These are phyloP conservation scores for Erysimum cheiranthoides DNA, from an alignment of 345 rosid genomes.

Conservation along the genomic window DNA sequence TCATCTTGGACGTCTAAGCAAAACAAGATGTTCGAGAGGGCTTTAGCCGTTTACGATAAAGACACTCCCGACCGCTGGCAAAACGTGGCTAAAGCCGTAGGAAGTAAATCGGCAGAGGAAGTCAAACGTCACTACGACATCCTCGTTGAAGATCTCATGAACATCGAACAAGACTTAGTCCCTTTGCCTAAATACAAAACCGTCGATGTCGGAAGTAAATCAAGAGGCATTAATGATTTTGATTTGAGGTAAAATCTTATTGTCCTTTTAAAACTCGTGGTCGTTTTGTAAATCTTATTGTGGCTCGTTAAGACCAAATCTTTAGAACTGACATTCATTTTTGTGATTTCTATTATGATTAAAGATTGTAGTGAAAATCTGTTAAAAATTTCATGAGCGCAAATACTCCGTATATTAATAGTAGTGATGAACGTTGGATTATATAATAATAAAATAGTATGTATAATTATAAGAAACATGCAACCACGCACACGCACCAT, in stretches of 20 bases:
- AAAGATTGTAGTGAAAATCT: conserved; percentile 17
- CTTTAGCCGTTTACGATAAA: conserved; percentile 78
- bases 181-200: conserved; percentile 72
- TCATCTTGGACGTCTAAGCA: conserved; percentile 75
- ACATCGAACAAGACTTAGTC: conserved; percentile 71
- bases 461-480: conserved; percentile 34
- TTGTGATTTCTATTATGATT: background rate
- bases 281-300: background rate
- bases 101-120: conserved; percentile 78
- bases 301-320: conserved; percentile 18
- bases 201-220: conserved; percentile 39
- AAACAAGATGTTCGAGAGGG: conserved; percentile 85
- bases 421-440: conserved; percentile 14
- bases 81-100: conserved; percentile 79
- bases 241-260: conserved; percentile 48
- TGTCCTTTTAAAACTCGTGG: background rate
- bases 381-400: conserved; percentile 31
- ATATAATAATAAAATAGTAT: conserved; percentile 5
- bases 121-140: conserved; percentile 82
- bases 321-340: background rate
- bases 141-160: conserved; percentile 76
- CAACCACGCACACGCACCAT: conserved; percentile 39
- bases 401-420: conserved; percentile 11
- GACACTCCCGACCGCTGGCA: conserved; percentile 97
- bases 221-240: conserved; percentile 47